Percentiles rank a stretch among this genome's conserved stretches.
Evolutionary conservation across 495 filamentous ascomycete species (phyloP).

Genomic region (Pyrenopolyporus hunteri): DNA sequence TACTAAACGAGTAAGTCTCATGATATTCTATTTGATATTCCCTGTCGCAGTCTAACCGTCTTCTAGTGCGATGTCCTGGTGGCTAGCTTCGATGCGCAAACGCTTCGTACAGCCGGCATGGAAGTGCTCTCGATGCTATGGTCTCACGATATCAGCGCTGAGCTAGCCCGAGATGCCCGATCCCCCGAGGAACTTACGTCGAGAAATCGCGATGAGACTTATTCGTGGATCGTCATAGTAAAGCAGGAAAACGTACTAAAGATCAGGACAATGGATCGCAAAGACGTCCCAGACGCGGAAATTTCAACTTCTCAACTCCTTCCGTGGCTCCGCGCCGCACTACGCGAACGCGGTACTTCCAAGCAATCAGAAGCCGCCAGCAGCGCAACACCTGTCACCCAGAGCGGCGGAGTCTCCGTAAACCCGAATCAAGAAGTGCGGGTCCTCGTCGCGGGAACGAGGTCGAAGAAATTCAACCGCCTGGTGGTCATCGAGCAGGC

Average conservation of each 20-base stretch:
- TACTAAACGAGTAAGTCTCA: slow-evolving; percentile 63
- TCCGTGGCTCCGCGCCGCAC: slow-evolving; percentile 79
- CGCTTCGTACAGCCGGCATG: slow-evolving; percentile 76
- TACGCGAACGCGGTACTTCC: slow-evolving; percentile 68
- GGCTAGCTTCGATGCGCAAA: slow-evolving; percentile 78
- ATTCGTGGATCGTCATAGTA: slow-evolving; percentile 85
- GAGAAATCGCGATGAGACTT: slow-evolving; percentile 71
- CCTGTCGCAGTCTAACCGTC: slow-evolving; percentile 26
- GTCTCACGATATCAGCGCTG: slow-evolving; percentile 84
- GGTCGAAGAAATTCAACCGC: slow-evolving; percentile 89
- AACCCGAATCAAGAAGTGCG: slow-evolving; percentile 75
- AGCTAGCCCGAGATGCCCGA: slow-evolving; percentile 78
- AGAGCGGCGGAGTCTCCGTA: slow-evolving; percentile 36
- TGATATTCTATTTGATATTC: background rate
- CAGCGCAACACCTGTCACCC: slow-evolving; percentile 50
- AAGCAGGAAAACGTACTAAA: slow-evolving; percentile 82
- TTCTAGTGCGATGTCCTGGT: slow-evolving; percentile 83
- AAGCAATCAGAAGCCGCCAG: slow-evolving; percentile 48
- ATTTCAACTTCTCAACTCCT: slow-evolving; percentile 75
- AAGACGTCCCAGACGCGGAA: slow-evolving; percentile 76
- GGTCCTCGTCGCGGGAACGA: slow-evolving; percentile 77
- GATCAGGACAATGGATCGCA: slow-evolving; percentile 72
- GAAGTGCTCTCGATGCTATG: slow-evolving; percentile 81
- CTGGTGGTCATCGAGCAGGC: slow-evolving; percentile 84
- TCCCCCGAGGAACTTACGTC: slow-evolving; percentile 78